These are phyloP conservation scores for Agapanthus africanus DNA, from an alignment of 106 monocot species.

Conservation along the genomic window DNA sequence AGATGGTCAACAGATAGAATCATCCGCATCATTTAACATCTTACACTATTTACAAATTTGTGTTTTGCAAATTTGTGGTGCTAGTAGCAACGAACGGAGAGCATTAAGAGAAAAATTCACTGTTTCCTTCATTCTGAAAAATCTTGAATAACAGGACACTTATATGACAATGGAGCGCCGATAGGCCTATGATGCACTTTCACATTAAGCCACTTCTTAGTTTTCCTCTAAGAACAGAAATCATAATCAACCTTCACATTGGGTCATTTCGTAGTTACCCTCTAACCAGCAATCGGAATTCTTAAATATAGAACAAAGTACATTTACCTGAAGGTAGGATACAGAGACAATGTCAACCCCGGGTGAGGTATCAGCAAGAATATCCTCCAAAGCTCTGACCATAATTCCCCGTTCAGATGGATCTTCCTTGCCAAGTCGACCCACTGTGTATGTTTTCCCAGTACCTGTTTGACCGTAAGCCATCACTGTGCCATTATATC, in stretches of 20 bases:
- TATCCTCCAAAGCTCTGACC: slow-evolving; percentile 77
- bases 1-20: too few relatives aligned
- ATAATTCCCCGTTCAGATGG: slow-evolving; percentile 76
- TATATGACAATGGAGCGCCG: too few relatives aligned
- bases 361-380: slow-evolving; percentile 30
- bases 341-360: slow-evolving; percentile 34
- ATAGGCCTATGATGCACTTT: neutral
- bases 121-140: neutral
- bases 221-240: neutral
- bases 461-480: slow-evolving; percentile 86
- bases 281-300: neutral
- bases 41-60: too few relatives aligned
- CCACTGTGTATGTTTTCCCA: slow-evolving; percentile 67
- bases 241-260: too few relatives aligned
- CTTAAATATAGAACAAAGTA: neutral
- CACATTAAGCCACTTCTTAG: neutral
- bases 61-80: too few relatives aligned
- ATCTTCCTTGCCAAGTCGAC: slow-evolving; percentile 52
- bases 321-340: slow-evolving; percentile 62
- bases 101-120: too few relatives aligned
- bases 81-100: too few relatives aligned
- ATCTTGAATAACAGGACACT: neutral
- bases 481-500: slow-evolving; percentile 84
- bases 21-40: too few relatives aligned
- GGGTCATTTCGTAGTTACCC: too few relatives aligned